Base-by-base conservation (phyloP, 441 rosid species). In the Kokia cookei region DNA sequence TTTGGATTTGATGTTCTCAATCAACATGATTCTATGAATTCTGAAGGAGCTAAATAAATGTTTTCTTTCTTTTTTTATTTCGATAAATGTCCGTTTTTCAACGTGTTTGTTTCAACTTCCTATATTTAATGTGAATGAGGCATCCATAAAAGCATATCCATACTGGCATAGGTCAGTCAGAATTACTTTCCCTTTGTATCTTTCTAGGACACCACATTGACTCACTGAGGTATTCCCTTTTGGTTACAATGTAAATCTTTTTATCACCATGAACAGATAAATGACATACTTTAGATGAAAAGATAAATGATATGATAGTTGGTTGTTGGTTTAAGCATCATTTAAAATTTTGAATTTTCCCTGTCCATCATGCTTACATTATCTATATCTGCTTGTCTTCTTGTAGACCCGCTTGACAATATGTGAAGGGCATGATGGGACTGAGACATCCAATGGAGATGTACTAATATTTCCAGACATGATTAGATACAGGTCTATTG, bases 341-440 rank as follows among this genome's bases (percentile, higher is more conserved):
- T 57, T 22, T 47, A 26, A 26, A 27, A 26, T 51, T 47, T 7
- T 7, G 14, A 48, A 24, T 51, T 53, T 67, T 54, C 35, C 11
- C 19, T 37, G 19, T 55, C 27, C 63, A 58, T 43, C 53, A 26
- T 57, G 45, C 19, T 15, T 10, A 35, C 70, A 66, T 58, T 75
- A 54, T 53, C 50, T 77, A 14, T 27, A 26, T 62, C 63, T 54
- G 24, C 37, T 37, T 50, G 15, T 40, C 19, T 63, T 84, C 65
- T 71, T 75, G 24, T 67, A 96, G 99, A 93, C 94, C 37, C 86
- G 91, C 71, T 85, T 96, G 69, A 96, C 98, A 15, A 90, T 96
- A 83, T 96, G 99, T 6, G 98, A 96, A 79, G 99, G 99, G 27
- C 98, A 91, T 85, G 99, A 96, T 84, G 99, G 98, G 77, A 89